A percentile compares a stretch with the other conserved stretches of the same genome.
Evolutionary conservation across 1,284 basidiomycete species (phyloP).

Genomic region (Afroboletus lepidellus): DNA sequence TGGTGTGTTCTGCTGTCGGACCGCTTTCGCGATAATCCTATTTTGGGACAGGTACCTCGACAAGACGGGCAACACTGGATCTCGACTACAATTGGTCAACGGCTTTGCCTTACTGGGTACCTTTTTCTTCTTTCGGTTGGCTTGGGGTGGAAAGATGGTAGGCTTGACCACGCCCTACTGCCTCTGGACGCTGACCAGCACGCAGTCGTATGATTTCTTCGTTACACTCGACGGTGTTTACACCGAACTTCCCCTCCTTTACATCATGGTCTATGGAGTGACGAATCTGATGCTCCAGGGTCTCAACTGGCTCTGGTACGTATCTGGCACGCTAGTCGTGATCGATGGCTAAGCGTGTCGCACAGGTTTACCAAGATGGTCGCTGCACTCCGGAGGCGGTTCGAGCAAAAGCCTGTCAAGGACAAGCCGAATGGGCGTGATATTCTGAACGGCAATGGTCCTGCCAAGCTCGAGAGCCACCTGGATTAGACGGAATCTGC

Average conservation of each 20-base stretch:
- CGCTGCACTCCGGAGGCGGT: slow-evolving; percentile 53
- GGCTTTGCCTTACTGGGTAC: slow-evolving; percentile 57
- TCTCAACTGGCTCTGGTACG: slow-evolving; percentile 73
- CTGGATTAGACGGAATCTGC: slow-evolving; percentile 13
- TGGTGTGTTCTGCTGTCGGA: slow-evolving; percentile 44
- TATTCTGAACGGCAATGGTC: slow-evolving; percentile 16
- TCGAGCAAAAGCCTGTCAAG: slow-evolving; percentile 28
- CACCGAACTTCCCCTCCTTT: slow-evolving; percentile 45
- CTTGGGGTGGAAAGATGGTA: slow-evolving; percentile 66
- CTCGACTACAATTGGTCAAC: slow-evolving; percentile 61
- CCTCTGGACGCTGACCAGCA: slow-evolving; percentile 8
- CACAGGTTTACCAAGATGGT: slow-evolving; percentile 71
- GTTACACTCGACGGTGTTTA: slow-evolving; percentile 50
- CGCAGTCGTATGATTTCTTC: slow-evolving; percentile 63
- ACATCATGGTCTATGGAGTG: slow-evolving; percentile 48
- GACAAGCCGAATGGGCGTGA: slow-evolving; percentile 14
- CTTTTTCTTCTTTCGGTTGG: slow-evolving; percentile 62
- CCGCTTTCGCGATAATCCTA: slow-evolving; percentile 1
- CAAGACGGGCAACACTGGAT: slow-evolving; percentile 70
- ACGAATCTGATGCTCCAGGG: slow-evolving; percentile 62
- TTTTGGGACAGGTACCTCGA: slow-evolving; percentile 59
- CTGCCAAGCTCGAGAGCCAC: slow-evolving; percentile 11
- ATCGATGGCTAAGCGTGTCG: slow-evolving; percentile 1
- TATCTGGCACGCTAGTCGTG: slow-evolving; percentile 2
- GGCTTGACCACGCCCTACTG: slow-evolving; percentile 14